Percentiles rank a stretch among this genome's conserved stretches.
Evolutionary conservation across 2,329 filamentous ascomycete species (phyloP).

Genomic region (Botrytis medusae): DNA sequence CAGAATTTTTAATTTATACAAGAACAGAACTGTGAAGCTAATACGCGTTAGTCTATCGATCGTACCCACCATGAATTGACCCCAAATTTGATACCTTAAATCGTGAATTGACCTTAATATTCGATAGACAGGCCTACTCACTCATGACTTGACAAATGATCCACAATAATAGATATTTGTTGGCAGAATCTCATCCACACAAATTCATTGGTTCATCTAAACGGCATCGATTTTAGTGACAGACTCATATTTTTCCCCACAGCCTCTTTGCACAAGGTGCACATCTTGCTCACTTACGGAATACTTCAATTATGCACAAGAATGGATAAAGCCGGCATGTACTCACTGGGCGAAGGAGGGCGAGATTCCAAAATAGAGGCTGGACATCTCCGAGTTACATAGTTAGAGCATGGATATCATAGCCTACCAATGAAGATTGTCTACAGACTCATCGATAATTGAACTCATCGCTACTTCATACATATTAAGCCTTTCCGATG

Average conservation of each 20-base stretch:
- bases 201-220: conserved; percentile 8
- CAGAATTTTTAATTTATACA: neutral
- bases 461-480: neutral
- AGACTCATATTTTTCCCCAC: conserved; percentile 23
- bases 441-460: neutral
- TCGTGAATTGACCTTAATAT: neutral
- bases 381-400: neutral
- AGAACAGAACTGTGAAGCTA: neutral
- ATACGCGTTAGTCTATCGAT: neutral
- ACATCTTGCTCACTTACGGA: conserved; percentile 22
- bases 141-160: neutral
- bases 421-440: conserved; percentile 7
- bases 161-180: conserved; percentile 10
- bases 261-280: conserved; percentile 37
- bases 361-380: conserved; percentile 15
- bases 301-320: conserved; percentile 4
- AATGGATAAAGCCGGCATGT: conserved; percentile 10
- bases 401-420: neutral
- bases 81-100: neutral
- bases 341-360: conserved; percentile 11
- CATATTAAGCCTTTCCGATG: conserved; percentile 1
- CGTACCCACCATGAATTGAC: neutral
- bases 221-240: neutral
- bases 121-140: neutral
- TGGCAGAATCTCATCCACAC: conserved; percentile 9